Base-by-base conservation (phyloP, 208 protist genomes). In the Wallacemonas rigidus region DNA sequence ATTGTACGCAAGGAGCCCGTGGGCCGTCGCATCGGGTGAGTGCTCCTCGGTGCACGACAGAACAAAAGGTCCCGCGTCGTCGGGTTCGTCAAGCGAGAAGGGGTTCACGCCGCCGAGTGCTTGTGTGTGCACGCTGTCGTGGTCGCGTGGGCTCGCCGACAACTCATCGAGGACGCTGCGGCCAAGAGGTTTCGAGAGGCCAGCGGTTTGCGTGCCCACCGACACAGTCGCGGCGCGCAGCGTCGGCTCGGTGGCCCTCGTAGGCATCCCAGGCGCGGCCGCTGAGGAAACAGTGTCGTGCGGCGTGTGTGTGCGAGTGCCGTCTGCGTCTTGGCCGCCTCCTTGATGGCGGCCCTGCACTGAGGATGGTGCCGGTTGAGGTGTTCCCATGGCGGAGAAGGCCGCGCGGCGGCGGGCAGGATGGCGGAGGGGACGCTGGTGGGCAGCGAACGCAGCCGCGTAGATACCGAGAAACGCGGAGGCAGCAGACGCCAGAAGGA, bases 391-490 rank as follows among this genome's bases (percentile, higher is more conserved):
- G 26, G 26, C 26, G 26, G 26, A 26, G 26, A 26, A 26, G 26
- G 26, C 26, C 26, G 26, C 26, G 26, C 26, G 26, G 26, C 26
- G 0, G 26, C 26, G 26, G 26, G 26, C 26, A 26, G 26, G 26
- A 26, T 26, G 26, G 26, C 26, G 12, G 45, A 12, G 8, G 0
- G 45, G 45, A 50, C 45, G 56, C 15, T 62, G 6, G 17, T 35
- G 6, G 3, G 35, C 56, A 5, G 8, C 36, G 56, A 44, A 62
- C 4, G 56, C 56, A 40, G 56, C 36, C 1, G 62, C 39, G 11
- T 76, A 50, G 36, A 54, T 50, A 0, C 67, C 35, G 12, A 77
- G 50, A 17, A 74, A 81, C 26, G 76, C 57, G 12, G 70, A 7
- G 56, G 4, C 6, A 36, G 56, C 56, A 3, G 15, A 5, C 0